Conservation (phyloP, 2,329 filamentous ascomycete species). For the Phaeosphaeriaceae sp. region DNA sequence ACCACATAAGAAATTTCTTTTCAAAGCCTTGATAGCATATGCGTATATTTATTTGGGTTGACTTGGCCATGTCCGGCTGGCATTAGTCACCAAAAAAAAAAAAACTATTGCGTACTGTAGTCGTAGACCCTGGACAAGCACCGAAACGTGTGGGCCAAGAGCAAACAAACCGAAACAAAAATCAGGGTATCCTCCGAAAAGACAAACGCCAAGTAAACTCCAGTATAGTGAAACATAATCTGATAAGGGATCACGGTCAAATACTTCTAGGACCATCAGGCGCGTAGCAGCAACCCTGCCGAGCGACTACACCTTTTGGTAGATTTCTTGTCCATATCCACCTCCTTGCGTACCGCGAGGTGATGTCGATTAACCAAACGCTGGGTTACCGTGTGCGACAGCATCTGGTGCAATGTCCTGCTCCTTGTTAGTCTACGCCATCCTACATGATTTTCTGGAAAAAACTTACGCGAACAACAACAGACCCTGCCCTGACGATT, state of each 20-base stretch:
- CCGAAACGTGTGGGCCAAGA: no score
- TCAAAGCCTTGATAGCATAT: background rate
- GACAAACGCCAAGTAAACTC: slow-evolving; percentile 15
- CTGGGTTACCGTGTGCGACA: slow-evolving; percentile 57
- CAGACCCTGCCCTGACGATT: slow-evolving; percentile 60
- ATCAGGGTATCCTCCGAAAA: slow-evolving; percentile 26
- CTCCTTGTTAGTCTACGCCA: slow-evolving; percentile 19
- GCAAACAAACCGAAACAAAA: slow-evolving; percentile 8
- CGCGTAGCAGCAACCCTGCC: slow-evolving; percentile 1
- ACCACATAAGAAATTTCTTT: background rate
- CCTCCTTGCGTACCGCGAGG: background rate
- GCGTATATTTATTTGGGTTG: background rate
- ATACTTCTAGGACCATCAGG: background rate
- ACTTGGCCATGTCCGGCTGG: slow-evolving; percentile 5
- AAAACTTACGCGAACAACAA: slow-evolving; percentile 60
- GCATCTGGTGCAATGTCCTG: slow-evolving; percentile 56
- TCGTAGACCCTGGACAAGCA: no score
- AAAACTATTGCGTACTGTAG: no score
- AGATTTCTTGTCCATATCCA: background rate
- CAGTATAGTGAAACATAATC: background rate
- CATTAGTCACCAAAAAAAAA: background rate
- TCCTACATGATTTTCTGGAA: no score
- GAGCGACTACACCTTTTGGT: background rate
- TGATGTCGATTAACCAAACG: slow-evolving; percentile 36
- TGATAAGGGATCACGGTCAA: background rate